Conservation (phyloP, 2,329 filamentous ascomycete genomes). For the Trichoderma oligosporum region DNA sequence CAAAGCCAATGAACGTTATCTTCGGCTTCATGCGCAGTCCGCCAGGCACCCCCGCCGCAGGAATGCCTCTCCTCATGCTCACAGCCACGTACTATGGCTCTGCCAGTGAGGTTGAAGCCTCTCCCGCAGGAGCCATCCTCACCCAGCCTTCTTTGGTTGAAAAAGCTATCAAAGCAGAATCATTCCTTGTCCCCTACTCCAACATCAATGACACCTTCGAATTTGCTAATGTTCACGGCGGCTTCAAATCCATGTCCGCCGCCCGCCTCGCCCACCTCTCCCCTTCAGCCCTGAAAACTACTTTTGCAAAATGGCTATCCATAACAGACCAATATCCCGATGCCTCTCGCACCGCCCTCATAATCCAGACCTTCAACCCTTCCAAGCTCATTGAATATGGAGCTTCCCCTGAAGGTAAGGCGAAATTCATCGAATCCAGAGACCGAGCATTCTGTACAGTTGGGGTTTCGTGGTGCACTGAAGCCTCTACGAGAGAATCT, state of each 20-base stretch:
- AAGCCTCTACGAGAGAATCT: slow-evolving; percentile 16
- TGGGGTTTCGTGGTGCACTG: slow-evolving; percentile 17
- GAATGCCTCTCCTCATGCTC: slow-evolving; percentile 30
- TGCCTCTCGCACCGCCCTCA: slow-evolving; percentile 18
- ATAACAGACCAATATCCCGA: slow-evolving; percentile 24
- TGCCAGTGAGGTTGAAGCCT: slow-evolving; percentile 24
- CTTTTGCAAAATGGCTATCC: slow-evolving; percentile 26
- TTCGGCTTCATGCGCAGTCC: slow-evolving; percentile 31
- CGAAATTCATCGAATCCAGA: slow-evolving; percentile 24
- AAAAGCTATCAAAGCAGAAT: slow-evolving; percentile 26
- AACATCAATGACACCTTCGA: slow-evolving; percentile 26
- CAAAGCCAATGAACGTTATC: slow-evolving; percentile 20
- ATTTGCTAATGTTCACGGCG: slow-evolving; percentile 28
- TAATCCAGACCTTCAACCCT: slow-evolving; percentile 23
- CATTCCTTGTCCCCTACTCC: slow-evolving; percentile 23
- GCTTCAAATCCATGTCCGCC: slow-evolving; percentile 29
- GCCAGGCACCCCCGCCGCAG: slow-evolving; percentile 29
- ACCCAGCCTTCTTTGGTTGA: slow-evolving; percentile 20
- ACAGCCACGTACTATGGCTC: slow-evolving; percentile 27
- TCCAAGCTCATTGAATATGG: slow-evolving; percentile 17
- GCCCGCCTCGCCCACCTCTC: slow-evolving; percentile 24
- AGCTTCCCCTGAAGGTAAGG: not conserved
- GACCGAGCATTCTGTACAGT: slow-evolving; percentile 23
- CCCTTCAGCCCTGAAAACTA: slow-evolving; percentile 20
- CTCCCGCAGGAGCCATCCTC: slow-evolving; percentile 20